Conservation (phyloP, 2,329 filamentous ascomycete species). For the Monilinia polystroma region DNA sequence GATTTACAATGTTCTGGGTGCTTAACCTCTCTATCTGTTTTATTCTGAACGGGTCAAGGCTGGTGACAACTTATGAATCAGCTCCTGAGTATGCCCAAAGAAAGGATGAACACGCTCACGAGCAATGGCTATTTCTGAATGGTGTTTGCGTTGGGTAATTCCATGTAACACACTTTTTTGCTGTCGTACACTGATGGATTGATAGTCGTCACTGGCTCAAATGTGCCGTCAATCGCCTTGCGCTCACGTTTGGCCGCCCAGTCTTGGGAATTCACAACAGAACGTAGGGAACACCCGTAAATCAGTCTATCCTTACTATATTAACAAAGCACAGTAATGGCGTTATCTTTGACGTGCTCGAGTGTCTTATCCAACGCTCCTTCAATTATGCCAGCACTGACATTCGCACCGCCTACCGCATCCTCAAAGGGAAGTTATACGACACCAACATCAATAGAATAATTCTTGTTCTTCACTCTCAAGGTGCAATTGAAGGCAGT, state of each 20-base stretch:
- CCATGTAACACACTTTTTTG: constrained; percentile 6
- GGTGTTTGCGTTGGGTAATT: constrained; percentile 64
- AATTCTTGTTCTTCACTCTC: constrained; percentile 72
- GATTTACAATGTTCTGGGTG: constrained; percentile 47
- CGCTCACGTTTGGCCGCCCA: constrained; percentile 69
- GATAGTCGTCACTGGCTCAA: constrained; percentile 63
- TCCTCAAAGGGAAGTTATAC: constrained; percentile 63
- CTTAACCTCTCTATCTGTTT: constrained; percentile 53
- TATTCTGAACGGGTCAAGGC: constrained; percentile 52
- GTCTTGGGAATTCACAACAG: constrained; percentile 73
- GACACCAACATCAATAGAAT: constrained; percentile 64
- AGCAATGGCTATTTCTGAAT: constrained; percentile 80
- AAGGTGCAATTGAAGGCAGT: constrained; percentile 72
- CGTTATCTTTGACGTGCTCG: constrained; percentile 72
- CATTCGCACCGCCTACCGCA: constrained; percentile 59
- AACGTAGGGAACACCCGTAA: constrained; percentile 47
- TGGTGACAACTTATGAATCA: constrained; percentile 48
- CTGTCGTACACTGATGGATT: constrained; percentile 19
- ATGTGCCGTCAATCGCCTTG: constrained; percentile 68
- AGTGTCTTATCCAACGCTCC: constrained; percentile 75
- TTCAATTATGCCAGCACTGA: constrained; percentile 71
- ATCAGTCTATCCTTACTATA: neutral
- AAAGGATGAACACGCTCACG: constrained; percentile 51
- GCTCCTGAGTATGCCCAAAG: constrained; percentile 52
- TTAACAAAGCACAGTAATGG: constrained; percentile 46